Evolutionary conservation across 2,329 filamentous ascomycete species (phyloP), one percentile per base, ranked within the genome.

Genomic region (Curvularia verruculosa): DNA sequence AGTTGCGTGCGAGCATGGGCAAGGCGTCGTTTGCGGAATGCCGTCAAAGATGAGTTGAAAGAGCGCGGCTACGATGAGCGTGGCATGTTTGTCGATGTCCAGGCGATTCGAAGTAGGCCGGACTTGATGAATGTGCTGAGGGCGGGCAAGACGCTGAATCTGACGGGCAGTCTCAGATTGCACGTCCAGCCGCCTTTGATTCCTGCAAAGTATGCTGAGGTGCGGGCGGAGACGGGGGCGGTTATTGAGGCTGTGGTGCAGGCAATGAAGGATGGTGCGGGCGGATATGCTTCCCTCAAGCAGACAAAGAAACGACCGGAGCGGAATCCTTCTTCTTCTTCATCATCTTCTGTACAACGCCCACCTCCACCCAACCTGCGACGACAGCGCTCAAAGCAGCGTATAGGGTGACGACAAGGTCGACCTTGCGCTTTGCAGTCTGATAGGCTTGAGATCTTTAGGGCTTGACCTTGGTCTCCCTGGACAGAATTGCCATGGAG

Each of bases 1-100:
- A 66, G 64, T 21, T 72, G 71, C 15, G 71, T 77, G 40, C 49
- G 74, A 37, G 54, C 67, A 31, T 75, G 73, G 73, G 64, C 68
- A 10, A 61, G 66, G 36, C 59, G 74, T 26, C 63, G 73, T 19
- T 54, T 76, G 53, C 64, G 66, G 40, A 66, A 64, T 47, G 75
- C 75, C 0, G 62, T 77, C 26, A 60, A 53, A 13, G 72, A 71
- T 3, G 72, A 68, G 47, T 53, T 77, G 44, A 63, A 61, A 43
- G 52, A 53, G 6, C 60, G 64, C 15, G 74, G 70, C 1, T 71
- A 72, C 39, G 67, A 70, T 48, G 58, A 71, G 45, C 64, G 64
- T 44, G 73, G 70, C 24, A 71, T 52, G 43, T 58, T 68, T 2
- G 57, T 66, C 7, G 47, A 67, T 18, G 15, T 24, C 9, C 44